phyloP scores from a whole-genome alignment of 768 basidiomycete species.

The Lentinula edodes region DNA sequence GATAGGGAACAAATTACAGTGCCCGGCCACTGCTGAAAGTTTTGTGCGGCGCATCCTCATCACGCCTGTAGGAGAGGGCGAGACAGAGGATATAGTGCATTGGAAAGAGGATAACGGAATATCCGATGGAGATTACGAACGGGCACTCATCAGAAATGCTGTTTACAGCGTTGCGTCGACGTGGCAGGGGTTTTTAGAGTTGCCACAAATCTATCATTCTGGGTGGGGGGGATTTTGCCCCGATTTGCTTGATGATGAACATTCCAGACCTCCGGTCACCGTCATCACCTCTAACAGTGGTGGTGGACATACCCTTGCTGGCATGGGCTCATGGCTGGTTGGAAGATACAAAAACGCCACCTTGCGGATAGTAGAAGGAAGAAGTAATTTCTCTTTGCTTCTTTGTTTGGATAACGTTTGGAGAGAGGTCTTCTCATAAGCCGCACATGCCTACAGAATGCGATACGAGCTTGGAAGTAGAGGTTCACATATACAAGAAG shows the following conservation, averaged over 20 bases:
- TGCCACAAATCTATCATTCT: constrained; percentile 35
- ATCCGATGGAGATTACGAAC: constrained; percentile 38
- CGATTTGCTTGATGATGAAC: constrained; percentile 36
- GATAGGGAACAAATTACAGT: constrained; percentile 30
- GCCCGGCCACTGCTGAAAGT: constrained; percentile 32
- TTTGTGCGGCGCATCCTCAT: constrained; percentile 36
- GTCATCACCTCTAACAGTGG: constrained; percentile 40
- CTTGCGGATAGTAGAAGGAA: constrained; percentile 34
- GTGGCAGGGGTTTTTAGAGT: constrained; percentile 48
- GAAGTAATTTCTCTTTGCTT: constrained; percentile 40
- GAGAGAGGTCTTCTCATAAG: constrained; percentile 18
- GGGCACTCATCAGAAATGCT: constrained; percentile 33
- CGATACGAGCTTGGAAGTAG: not conserved
- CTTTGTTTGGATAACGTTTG: constrained; percentile 43
- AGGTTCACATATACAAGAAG: not conserved
- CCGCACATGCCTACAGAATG: not conserved
- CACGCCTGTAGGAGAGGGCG: constrained; percentile 29
- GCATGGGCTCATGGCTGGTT: constrained; percentile 46
- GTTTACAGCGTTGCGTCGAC: constrained; percentile 41
- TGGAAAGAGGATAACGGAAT: constrained; percentile 37
- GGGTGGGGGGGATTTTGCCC: constrained; percentile 47
- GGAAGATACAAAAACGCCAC: constrained; percentile 37
- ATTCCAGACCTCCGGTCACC: constrained; percentile 38
- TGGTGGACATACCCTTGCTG: constrained; percentile 27
- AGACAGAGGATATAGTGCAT: constrained; percentile 24